Conservation (phyloP, 495 filamentous ascomycete species). For the Arthonia radiata region DNA sequence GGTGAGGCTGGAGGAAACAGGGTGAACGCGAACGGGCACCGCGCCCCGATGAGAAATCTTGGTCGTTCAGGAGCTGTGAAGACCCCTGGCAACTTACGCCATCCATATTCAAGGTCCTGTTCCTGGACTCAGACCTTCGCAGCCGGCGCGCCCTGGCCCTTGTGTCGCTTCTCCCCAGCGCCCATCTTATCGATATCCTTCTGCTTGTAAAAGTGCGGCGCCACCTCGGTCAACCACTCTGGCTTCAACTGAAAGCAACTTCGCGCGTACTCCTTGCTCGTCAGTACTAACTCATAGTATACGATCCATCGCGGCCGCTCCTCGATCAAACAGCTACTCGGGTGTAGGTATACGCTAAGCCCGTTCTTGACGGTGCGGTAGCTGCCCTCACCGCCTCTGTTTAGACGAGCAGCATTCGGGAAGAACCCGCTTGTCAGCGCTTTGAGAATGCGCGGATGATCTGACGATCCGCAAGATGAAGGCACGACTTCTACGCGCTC, state of each 20-base stretch:
- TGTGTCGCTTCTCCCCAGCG: slow-evolving; percentile 56
- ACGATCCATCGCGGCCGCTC: slow-evolving; percentile 65
- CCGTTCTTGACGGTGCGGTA: slow-evolving; percentile 92
- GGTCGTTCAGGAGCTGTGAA: too few relatives aligned
- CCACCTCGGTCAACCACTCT: slow-evolving; percentile 74
- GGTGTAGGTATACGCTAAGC: slow-evolving; percentile 74
- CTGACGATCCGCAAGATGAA: slow-evolving; percentile 39
- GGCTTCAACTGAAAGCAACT: slow-evolving; percentile 64
- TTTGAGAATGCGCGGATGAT: slow-evolving; percentile 57
- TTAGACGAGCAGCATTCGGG: slow-evolving; percentile 70
- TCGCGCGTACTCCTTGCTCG: slow-evolving; percentile 85
- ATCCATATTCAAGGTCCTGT: too few relatives aligned
- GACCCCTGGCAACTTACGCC: too few relatives aligned
- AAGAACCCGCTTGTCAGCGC: slow-evolving; percentile 87
- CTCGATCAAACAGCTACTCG: slow-evolving; percentile 57
- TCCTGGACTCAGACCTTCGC: neutral
- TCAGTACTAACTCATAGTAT: slow-evolving; percentile 80
- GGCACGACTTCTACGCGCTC: slow-evolving; percentile 70
- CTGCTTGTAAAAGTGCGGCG: slow-evolving; percentile 89
- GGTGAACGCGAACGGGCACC: too few relatives aligned
- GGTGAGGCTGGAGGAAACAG: too few relatives aligned
- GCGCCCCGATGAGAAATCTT: too few relatives aligned
- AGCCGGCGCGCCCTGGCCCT: slow-evolving; percentile 23
- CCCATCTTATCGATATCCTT: slow-evolving; percentile 67
- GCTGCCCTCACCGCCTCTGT: slow-evolving; percentile 62